A percentile compares a stretch with the other conserved stretches of the same genome.
phyloP scores from a whole-genome alignment of 495 filamentous ascomycete species.

The Penicillium dipodomyicola region DNA sequence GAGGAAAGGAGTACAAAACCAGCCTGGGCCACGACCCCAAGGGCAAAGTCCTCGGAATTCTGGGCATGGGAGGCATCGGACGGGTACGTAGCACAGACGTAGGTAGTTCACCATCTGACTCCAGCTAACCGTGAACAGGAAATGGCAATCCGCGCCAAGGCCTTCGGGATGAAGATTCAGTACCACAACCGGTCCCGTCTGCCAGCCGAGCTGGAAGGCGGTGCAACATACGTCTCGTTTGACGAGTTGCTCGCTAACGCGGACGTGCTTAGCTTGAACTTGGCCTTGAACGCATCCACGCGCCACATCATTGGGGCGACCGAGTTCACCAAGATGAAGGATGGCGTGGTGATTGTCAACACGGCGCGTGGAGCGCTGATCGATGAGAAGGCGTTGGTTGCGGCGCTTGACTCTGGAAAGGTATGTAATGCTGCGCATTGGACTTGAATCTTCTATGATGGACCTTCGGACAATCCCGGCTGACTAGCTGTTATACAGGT shows the following conservation, averaged over 20 bases:
- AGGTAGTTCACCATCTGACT: neutral
- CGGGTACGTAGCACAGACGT: slow-evolving; percentile 29
- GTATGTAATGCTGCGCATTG: slow-evolving; percentile 39
- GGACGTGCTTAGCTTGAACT: slow-evolving; percentile 76
- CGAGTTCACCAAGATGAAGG: slow-evolving; percentile 70
- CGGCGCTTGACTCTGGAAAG: slow-evolving; percentile 65
- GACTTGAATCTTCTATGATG: neutral
- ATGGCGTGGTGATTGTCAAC: slow-evolving; percentile 77
- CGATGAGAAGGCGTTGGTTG: slow-evolving; percentile 73
- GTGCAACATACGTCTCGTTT: slow-evolving; percentile 65
- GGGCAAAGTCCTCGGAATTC: slow-evolving; percentile 70
- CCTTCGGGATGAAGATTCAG: slow-evolving; percentile 67
- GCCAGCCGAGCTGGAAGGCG: slow-evolving; percentile 48
- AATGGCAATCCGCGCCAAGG: slow-evolving; percentile 65
- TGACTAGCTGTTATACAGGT: slow-evolving; percentile 28
- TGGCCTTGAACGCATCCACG: slow-evolving; percentile 67
- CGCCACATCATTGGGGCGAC: slow-evolving; percentile 64
- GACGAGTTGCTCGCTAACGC: slow-evolving; percentile 64
- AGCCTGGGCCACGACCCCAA: slow-evolving; percentile 65
- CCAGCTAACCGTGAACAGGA: slow-evolving; percentile 40
- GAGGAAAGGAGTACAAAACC: slow-evolving; percentile 20
- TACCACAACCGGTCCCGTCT: slow-evolving; percentile 69
- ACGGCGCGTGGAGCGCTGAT: slow-evolving; percentile 78
- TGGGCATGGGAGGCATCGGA: slow-evolving; percentile 87
- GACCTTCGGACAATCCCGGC: neutral